Conservation (phyloP, 2,329 filamentous ascomycete species). For the Ophiobolus disseminans region DNA sequence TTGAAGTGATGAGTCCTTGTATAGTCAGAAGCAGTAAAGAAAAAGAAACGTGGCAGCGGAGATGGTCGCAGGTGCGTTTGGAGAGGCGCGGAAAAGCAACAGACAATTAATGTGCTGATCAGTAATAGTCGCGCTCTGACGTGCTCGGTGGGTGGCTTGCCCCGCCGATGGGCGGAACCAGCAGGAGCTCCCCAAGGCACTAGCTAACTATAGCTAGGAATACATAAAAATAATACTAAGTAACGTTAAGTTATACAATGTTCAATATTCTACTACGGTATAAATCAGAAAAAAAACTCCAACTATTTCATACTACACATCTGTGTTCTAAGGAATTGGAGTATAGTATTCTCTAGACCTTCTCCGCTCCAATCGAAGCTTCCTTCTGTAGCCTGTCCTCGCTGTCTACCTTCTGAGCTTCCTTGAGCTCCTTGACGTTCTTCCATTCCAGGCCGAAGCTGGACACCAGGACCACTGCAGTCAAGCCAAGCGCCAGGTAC, state of each 20-base stretch:
- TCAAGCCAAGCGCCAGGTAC: not conserved
- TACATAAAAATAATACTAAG: too few relatives aligned
- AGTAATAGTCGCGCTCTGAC: slow-evolving; percentile 28
- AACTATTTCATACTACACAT: too few relatives aligned
- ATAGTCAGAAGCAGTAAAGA: not conserved
- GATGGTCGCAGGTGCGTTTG: not conserved
- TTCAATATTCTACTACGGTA: too few relatives aligned
- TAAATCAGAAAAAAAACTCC: too few relatives aligned
- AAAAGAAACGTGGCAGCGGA: not conserved
- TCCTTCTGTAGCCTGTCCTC: too few relatives aligned
- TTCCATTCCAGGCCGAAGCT: slow-evolving; percentile 1
- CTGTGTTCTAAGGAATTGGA: too few relatives aligned
- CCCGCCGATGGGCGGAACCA: slow-evolving; percentile 19
- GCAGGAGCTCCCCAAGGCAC: not conserved
- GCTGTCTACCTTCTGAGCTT: not conserved
- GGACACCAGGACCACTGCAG: not conserved
- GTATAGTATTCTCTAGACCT: slow-evolving; percentile 1
- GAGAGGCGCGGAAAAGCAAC: slow-evolving; percentile 1
- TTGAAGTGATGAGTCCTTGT: not conserved
- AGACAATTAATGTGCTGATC: slow-evolving; percentile 28
- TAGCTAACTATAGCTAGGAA: too few relatives aligned
- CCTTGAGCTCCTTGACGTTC: not conserved
- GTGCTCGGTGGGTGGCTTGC: slow-evolving; percentile 31
- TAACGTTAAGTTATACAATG: too few relatives aligned
- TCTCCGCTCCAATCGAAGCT: slow-evolving; percentile 5